phyloP scores from a whole-genome alignment of 2,329 filamentous ascomycete species.

The Tolypocladium endophyticum region DNA sequence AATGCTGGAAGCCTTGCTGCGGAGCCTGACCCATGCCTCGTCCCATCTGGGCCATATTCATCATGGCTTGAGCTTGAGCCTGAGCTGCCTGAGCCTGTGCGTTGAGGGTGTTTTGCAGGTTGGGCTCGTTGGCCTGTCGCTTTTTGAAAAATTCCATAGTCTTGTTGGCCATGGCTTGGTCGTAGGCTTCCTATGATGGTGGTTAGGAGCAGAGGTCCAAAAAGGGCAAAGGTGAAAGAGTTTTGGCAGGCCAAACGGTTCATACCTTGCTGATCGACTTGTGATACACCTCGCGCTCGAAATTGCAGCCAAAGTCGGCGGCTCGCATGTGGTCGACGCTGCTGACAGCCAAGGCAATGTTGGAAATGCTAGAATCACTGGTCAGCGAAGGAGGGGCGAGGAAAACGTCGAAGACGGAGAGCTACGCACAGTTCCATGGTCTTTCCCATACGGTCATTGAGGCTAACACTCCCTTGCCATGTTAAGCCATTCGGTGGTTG shows the following conservation, averaged over 20 bases:
- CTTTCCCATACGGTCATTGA: slow-evolving; percentile 31
- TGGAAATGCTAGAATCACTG: slow-evolving; percentile 32
- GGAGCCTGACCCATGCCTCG: slow-evolving; percentile 37
- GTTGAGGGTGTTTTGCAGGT: slow-evolving; percentile 39
- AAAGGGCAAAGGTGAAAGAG: background rate
- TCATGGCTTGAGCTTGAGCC: slow-evolving; percentile 34
- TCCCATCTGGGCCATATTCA: slow-evolving; percentile 43
- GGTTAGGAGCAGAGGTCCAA: slow-evolving; percentile 8
- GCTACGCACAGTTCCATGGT: slow-evolving; percentile 30
- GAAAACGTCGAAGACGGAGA: background rate
- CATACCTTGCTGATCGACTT: slow-evolving; percentile 38
- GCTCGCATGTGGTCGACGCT: slow-evolving; percentile 29
- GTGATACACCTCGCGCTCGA: slow-evolving; percentile 37
- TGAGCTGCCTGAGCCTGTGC: slow-evolving; percentile 28
- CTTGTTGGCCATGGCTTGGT: slow-evolving; percentile 34
- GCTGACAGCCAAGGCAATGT: slow-evolving; percentile 35
- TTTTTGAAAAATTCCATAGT: slow-evolving; percentile 38
- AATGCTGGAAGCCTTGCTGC: slow-evolving; percentile 45
- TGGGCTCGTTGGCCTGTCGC: slow-evolving; percentile 38
- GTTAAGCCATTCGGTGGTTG: slow-evolving; percentile 18
- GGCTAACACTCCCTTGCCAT: slow-evolving; percentile 28
- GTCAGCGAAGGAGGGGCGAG: slow-evolving; percentile 4
- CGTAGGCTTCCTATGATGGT: slow-evolving; percentile 34
- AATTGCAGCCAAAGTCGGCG: slow-evolving; percentile 29
- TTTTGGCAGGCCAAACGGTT: background rate